These are phyloP conservation scores for Euphorbia schlechtendalii DNA, from an alignment of 441 rosid genomes.

Conservation along the genomic window DNA sequence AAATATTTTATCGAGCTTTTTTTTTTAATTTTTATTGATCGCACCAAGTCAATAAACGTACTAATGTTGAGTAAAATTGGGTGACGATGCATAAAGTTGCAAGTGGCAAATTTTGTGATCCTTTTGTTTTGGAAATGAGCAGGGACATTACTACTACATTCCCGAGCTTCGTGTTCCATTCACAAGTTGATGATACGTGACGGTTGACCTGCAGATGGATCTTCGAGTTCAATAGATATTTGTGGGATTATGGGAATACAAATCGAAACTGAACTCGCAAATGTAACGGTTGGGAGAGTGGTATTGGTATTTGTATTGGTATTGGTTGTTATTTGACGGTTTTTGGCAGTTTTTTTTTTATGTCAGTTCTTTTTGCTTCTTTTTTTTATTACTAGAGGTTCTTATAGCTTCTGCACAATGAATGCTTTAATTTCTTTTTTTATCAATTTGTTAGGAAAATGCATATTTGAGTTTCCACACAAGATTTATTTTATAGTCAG, in stretches of 20 bases:
- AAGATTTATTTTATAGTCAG: too few relatives aligned
- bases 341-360: conserved; percentile 15
- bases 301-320: not conserved
- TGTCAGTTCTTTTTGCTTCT: not conserved
- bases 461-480: not conserved
- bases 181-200: conserved; percentile 69
- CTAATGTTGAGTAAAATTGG: too few relatives aligned
- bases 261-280: conserved; percentile 11
- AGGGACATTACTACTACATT: conserved; percentile 90
- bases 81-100: not conserved
- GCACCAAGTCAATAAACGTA: too few relatives aligned
- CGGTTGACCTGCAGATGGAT: conserved; percentile 17
- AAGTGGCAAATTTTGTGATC: not conserved
- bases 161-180: conserved; percentile 91
- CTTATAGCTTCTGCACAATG: not conserved
- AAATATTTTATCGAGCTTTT: not conserved
- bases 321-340: conserved; percentile 10
- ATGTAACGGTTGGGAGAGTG: conserved; percentile 7
- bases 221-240: not conserved
- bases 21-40: too few relatives aligned
- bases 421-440: not conserved
- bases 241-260: conserved; percentile 17
- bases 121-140: conserved; percentile 15
- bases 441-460: not conserved
- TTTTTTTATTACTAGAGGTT: not conserved